Evolutionary conservation across 371 early-diverging fungal species (phyloP).

Genomic region (Nematocida ironsii): DNA sequence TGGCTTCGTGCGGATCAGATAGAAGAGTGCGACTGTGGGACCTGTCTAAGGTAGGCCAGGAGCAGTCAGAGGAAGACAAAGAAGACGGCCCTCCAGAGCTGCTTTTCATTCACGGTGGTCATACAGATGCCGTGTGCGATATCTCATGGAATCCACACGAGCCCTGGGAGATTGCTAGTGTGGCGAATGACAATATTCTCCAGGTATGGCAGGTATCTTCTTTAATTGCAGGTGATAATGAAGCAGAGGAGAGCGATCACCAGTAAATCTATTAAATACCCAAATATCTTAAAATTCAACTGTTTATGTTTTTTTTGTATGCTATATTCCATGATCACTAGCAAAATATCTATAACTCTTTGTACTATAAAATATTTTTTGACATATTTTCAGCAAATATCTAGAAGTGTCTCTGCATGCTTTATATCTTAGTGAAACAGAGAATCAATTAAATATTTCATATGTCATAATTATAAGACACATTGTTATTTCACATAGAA

Average conservation of each 20-base stretch:
- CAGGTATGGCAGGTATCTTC: constrained; percentile 81
- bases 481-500: too few species aligned
- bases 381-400: too few species aligned
- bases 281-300: background rate
- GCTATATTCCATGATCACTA: too few species aligned
- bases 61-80: constrained; percentile 83
- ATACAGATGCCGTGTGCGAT: constrained; percentile 88
- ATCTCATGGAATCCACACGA: constrained; percentile 89
- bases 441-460: too few species aligned
- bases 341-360: too few species aligned
- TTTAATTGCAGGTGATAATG: constrained; percentile 1
- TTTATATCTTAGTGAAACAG: too few species aligned
- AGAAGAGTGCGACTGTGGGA: constrained; percentile 92
- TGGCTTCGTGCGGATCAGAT: constrained; percentile 84
- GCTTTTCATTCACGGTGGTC: constrained; percentile 94
- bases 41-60: constrained; percentile 81
- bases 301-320: background rate
- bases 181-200: constrained; percentile 87
- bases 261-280: constrained; percentile 15
- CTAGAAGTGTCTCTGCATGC: too few species aligned
- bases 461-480: too few species aligned
- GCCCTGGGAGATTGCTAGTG: constrained; percentile 84
- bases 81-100: constrained; percentile 96
- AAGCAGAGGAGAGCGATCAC: background rate
- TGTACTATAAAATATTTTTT: too few species aligned